Base-by-base conservation (phyloP, 306 rosid genomes). In the Nissolia schottii region DNA sequence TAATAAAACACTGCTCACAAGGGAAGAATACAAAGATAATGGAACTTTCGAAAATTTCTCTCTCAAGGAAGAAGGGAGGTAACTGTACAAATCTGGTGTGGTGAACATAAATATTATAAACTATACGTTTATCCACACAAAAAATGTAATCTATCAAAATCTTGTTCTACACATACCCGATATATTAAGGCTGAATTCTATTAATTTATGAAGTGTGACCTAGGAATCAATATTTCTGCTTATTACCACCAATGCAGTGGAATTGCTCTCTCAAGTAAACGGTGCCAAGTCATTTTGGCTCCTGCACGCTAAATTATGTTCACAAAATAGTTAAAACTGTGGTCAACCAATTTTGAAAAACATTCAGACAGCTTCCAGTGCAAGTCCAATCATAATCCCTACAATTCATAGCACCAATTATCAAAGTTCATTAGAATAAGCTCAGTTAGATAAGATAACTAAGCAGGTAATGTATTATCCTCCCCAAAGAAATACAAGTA, bases 41-140 rank as follows among this genome's bases (percentile, higher is more conserved):
- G 16, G 64, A 71, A 78, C 43, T 53, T 71, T 45, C 3, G 15
- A 31, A 25, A 68, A 56, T 48, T 35, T 65, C 79, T 79, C 75
- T 70, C 80, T 48, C 51, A 62, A 61, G 54, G 38, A 10, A 74
- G 16, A 62, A 61, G 54, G 38, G 38, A 74, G 16, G n/a, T 82
- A 64, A 73, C 92, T 89, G 85, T 89, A 87, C 96, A 89, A 77
- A 64, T 82, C 77, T 75, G 40, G 77, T 74, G 38, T 32, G 38
- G 38, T 32, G 9, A 32, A 32, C 7, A 32, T 32, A 73, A 67
- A 71, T 78, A 75, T n/a, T n/a, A n/a, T n/a, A 76, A 72, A 34
- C 37, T 59, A 68, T 60, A 79, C 82, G 75, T 74, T 64, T 81
- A 79, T 77, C 73, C 89, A 85, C 88, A 79, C n/a, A 58, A 61